Percentiles rank a stretch among this genome's conserved stretches.
These are phyloP conservation scores for Hibiscus trionum DNA, from an alignment of 345 rosid genomes.

Conservation along the genomic window DNA sequence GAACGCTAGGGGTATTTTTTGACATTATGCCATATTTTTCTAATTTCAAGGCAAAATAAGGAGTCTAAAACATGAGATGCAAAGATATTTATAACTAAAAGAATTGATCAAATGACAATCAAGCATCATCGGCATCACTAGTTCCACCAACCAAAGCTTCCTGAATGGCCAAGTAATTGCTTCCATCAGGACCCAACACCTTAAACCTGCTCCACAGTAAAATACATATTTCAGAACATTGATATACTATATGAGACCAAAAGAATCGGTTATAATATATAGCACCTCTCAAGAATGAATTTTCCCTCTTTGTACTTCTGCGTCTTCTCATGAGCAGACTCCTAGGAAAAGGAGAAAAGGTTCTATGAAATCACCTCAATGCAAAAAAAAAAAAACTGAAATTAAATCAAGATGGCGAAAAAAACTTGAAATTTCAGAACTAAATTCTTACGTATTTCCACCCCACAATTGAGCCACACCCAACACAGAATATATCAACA, in stretches of 20 bases:
- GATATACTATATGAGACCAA: constrained; percentile 8
- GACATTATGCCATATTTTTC: neutral
- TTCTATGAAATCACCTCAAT: constrained; percentile 14
- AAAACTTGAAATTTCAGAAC: constrained; percentile 3
- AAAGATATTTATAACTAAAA: constrained; percentile 18
- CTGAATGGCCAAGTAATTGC: constrained; percentile 21
- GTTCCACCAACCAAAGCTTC: constrained; percentile 35
- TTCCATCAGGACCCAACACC: constrained; percentile 56
- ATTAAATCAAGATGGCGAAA: neutral
- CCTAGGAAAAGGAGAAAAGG: constrained; percentile 31
- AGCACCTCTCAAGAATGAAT: constrained; percentile 65
- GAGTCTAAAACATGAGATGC: neutral
- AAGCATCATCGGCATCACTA: constrained; percentile 49
- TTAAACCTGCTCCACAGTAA: constrained; percentile 45
- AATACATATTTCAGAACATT: constrained; percentile 10
- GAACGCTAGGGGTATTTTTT: no score
- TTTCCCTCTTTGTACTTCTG: constrained; percentile 83
- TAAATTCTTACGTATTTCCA: constrained; percentile 68
- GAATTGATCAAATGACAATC: constrained; percentile 7
- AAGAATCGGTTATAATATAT: neutral
- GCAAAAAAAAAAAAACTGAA: neutral
- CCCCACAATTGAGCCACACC: constrained; percentile 73
- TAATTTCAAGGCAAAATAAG: constrained; percentile 3
- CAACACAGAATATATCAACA: constrained; percentile 65
- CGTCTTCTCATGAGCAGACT: constrained; percentile 41